Percentiles rank a stretch among this genome's conserved stretches.
Conservation (phyloP, 345 rosid genomes). For the Acer campestre region DNA sequence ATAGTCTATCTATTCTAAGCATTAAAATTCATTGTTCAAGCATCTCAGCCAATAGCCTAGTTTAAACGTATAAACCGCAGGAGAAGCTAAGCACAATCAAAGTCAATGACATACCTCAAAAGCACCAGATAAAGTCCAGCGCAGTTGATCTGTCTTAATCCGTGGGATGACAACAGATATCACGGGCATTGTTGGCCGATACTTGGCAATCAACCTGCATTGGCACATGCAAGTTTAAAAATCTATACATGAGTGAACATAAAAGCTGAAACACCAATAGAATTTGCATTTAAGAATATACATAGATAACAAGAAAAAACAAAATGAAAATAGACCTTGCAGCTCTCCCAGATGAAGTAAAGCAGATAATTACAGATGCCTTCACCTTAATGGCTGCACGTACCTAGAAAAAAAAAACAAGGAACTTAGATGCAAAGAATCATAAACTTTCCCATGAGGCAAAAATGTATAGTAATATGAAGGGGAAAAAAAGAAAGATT, state of each 20-base stretch:
- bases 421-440: neutral
- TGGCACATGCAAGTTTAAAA: neutral
- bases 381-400: constrained; percentile 84
- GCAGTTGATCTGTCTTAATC: constrained; percentile 67
- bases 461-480: neutral
- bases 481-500: neutral
- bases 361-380: constrained; percentile 76
- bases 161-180: constrained; percentile 79
- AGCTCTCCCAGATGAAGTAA: constrained; percentile 82
- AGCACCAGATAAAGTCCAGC: constrained; percentile 74
- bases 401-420: constrained; percentile 40
- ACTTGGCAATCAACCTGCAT: constrained; percentile 73
- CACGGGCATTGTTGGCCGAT: constrained; percentile 82
- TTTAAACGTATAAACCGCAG: neutral
- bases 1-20: neutral
- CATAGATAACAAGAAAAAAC: neutral
- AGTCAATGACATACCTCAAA: constrained; percentile 50
- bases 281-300: neutral
- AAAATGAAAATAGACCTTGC: constrained; percentile 48
- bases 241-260: neutral
- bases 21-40: neutral
- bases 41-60: neutral
- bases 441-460: neutral
- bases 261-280: neutral
- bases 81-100: neutral